Evolutionary conservation across 2,329 filamentous ascomycete species (phyloP), one percentile per base, ranked within the genome.

Genomic region (Beauveria australis): DNA sequence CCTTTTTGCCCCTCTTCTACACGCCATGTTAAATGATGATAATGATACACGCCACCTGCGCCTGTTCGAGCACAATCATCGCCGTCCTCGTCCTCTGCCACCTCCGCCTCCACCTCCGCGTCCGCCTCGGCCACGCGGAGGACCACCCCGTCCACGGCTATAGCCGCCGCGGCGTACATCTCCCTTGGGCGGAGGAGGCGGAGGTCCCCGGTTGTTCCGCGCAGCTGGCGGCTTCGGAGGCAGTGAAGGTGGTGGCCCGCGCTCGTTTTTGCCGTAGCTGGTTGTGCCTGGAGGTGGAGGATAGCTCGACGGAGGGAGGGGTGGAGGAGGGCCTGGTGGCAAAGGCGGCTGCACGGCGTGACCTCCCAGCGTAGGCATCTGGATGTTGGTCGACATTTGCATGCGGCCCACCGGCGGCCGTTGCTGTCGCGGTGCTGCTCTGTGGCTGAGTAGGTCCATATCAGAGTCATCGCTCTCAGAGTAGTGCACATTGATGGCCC

Each of bases 381-480:
- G 74, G 46, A 77, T 74, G 62, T 75, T 76, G 65, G 71, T 75
- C 5, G 75, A 69, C 69, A 77, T 67, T 40, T 72, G 73, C 61
- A 77, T 76, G 61, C 71, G 70, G 9, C 74, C 74, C 10, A 70
- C 53, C 26, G 63, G 41, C 16, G 53, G 67, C 10, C 64, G 62
- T 56, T 64, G 69, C 59, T 69, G 70, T 64, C 72, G 69, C 14
- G 73, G 69, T 40, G 65, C 61, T 40, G 66, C 61, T 37, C 68
- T 72, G 44, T 70, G 68, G 12, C 74, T 72, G 40, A 78, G 70
- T 61, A 79, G 79, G 46, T 77, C 75, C 22, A 73, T 69, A 22
- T 79, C 78, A 8, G 78, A 78, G 55, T 78, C 77, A 49, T 77
- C 77, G 43, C 73, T 76, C 66, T 79, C 78, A n/a, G 76, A 77